A percentile compares a stretch with the other conserved stretches of the same genome.
Evolutionary conservation across 2,329 filamentous ascomycete genomes (phyloP).

Genomic region (Claviceps sorghi): DNA sequence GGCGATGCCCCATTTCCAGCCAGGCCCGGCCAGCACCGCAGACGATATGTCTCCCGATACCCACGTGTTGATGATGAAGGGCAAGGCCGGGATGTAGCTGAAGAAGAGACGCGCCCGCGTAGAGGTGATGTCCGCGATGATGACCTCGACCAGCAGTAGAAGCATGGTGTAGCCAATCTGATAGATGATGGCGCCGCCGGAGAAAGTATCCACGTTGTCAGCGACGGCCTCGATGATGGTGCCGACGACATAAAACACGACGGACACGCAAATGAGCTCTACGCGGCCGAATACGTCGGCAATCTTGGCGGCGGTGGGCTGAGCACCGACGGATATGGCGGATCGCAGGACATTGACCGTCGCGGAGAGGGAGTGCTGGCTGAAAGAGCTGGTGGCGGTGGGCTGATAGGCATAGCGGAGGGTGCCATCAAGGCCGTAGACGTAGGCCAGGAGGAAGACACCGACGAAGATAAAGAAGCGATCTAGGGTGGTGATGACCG

Average conservation of each 20-base stretch:
- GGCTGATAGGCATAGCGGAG: slow-evolving; percentile 43
- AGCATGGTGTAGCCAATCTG: slow-evolving; percentile 46
- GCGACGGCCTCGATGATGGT: slow-evolving; percentile 50
- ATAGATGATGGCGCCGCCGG: slow-evolving; percentile 50
- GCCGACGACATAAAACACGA: slow-evolving; percentile 31
- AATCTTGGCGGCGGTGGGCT: slow-evolving; percentile 49
- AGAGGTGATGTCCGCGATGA: slow-evolving; percentile 54
- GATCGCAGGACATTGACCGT: slow-evolving; percentile 42
- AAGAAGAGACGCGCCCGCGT: slow-evolving; percentile 49
- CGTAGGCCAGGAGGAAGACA: slow-evolving; percentile 49
- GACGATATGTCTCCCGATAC: slow-evolving; percentile 43
- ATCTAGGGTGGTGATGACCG: slow-evolving; percentile 35
- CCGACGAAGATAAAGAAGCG: slow-evolving; percentile 43
- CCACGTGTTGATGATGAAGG: slow-evolving; percentile 53
- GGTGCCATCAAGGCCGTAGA: slow-evolving; percentile 45
- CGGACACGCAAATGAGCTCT: slow-evolving; percentile 41
- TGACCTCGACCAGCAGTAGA: slow-evolving; percentile 45
- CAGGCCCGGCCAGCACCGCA: slow-evolving; percentile 22
- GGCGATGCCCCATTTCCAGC: slow-evolving; percentile 55
- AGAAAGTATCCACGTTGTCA: slow-evolving; percentile 27
- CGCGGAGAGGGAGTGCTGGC: slow-evolving; percentile 38
- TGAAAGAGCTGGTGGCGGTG: slow-evolving; percentile 34
- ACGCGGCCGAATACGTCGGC: slow-evolving; percentile 51
- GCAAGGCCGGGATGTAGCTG: slow-evolving; percentile 42
- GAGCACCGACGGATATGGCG: slow-evolving; percentile 44